Percentiles rank a stretch among this genome's conserved stretches.
Evolutionary conservation across 768 basidiomycete genomes (phyloP).

Genomic region (Mycena olivaceomarginata): DNA sequence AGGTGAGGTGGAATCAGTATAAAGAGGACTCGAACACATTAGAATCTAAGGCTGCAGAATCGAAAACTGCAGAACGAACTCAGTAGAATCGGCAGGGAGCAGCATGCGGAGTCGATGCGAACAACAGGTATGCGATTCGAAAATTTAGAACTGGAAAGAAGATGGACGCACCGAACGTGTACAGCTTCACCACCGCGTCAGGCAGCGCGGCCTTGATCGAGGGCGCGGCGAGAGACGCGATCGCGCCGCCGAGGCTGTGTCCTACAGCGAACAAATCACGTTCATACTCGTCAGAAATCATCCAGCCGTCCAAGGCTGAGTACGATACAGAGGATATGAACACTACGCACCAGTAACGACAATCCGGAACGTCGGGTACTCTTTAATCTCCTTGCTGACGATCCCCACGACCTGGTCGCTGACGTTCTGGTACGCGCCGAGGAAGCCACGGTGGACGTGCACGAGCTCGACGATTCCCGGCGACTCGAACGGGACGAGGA

Average conservation of each 20-base stretch:
- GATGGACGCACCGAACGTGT: slow-evolving; percentile 22
- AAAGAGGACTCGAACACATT: no score
- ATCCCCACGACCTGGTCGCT: slow-evolving; percentile 6
- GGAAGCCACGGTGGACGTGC: slow-evolving; percentile 25
- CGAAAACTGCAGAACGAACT: no score
- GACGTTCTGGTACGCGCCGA: slow-evolving; percentile 26
- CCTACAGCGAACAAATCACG: slow-evolving; percentile 1
- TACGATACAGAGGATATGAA: neutral
- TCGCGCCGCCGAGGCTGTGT: slow-evolving; percentile 49
- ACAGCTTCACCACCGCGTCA: neutral
- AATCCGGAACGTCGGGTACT: slow-evolving; percentile 34
- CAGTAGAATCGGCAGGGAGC: no score
- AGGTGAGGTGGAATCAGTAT: no score
- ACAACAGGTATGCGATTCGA: no score
- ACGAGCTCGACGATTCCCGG: slow-evolving; percentile 2
- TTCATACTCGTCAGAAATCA: no score
- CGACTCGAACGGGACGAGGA: neutral
- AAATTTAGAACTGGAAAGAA: no score
- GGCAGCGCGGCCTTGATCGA: slow-evolving; percentile 42
- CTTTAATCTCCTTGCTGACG: neutral
- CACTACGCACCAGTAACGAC: slow-evolving; percentile 36
- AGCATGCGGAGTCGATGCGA: no score
- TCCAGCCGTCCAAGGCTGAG: no score
- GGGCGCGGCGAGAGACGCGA: slow-evolving; percentile 48
- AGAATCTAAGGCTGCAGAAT: no score